Conservation (phyloP, 148 eudicot genomes). For the Cornus suecica region DNA sequence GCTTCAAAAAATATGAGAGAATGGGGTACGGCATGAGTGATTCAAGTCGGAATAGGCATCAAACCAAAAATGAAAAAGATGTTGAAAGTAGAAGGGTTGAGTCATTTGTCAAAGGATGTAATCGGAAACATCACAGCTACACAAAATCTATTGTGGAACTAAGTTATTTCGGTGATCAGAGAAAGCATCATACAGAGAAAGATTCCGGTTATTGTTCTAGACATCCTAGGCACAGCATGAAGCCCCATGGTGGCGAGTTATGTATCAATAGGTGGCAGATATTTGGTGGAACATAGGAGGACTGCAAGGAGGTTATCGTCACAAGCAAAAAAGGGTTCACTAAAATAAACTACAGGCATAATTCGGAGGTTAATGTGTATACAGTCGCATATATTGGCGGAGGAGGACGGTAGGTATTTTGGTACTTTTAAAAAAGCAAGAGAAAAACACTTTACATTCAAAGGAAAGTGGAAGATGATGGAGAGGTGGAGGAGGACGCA, state of each 20-base stretch:
- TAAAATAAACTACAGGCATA: constrained; percentile 26
- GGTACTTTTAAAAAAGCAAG: too few species aligned
- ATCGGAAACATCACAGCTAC: constrained; percentile 24
- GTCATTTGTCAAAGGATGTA: constrained; percentile 22
- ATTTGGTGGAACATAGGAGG: constrained; percentile 33
- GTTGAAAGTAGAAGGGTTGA: constrained; percentile 25
- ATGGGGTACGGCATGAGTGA: constrained; percentile 30
- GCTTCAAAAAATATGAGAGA: constrained; percentile 23
- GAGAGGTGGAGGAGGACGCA: too few species aligned
- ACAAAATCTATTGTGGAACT: constrained; percentile 29
- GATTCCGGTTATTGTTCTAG: constrained; percentile 23
- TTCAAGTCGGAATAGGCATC: constrained; percentile 22
- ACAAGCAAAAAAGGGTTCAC: constrained; percentile 42
- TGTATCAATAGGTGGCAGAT: constrained; percentile 33
- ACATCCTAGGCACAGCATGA: constrained; percentile 23
- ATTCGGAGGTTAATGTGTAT: constrained; percentile 50
- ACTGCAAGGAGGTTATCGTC: constrained; percentile 29
- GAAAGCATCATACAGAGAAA: constrained; percentile 22
- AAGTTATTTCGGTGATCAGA: constrained; percentile 27
- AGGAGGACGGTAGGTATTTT: too few species aligned
- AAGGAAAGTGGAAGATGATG: too few species aligned
- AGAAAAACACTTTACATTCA: too few species aligned
- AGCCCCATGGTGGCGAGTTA: constrained; percentile 20
- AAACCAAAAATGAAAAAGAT: constrained; percentile 16
- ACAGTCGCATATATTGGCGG: constrained; percentile 21